These are phyloP conservation scores for Grigorovia transvaalensis DNA, from an alignment of 805 yeast species.

Conservation along the genomic window DNA sequence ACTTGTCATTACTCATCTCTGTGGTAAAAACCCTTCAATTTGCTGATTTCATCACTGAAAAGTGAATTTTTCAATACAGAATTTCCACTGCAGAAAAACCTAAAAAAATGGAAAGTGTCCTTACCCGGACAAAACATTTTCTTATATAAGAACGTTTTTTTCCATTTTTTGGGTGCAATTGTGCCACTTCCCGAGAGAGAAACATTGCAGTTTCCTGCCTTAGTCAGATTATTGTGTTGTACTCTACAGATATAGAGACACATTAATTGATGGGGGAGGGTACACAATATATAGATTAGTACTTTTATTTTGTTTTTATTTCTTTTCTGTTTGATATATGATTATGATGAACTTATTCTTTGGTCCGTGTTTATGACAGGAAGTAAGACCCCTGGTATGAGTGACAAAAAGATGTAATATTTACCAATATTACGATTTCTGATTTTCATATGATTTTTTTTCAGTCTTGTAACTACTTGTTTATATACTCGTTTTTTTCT, in stretches of 20 bases:
- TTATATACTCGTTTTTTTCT: neutral
- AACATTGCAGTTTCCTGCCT: too few relatives aligned
- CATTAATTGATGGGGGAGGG: too few relatives aligned
- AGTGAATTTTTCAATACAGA: too few relatives aligned
- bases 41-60: too few relatives aligned
- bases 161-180: too few relatives aligned
- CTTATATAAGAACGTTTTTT: neutral
- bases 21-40: too few relatives aligned
- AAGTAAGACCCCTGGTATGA: conserved; percentile 93
- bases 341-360: conserved; percentile 10
- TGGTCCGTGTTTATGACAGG: conserved; percentile 54
- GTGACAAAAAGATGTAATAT: conserved; percentile 44
- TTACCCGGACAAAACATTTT: neutral
- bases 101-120: too few relatives aligned
- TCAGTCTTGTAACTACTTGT: neutral
- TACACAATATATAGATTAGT: too few relatives aligned
- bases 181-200: too few relatives aligned
- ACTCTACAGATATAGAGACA: too few relatives aligned
- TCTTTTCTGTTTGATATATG: neutral
- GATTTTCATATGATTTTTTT: conserved; percentile 8
- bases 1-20: conserved; percentile 32
- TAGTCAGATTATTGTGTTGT: too few relatives aligned
- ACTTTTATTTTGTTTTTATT: too few relatives aligned
- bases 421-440: conserved; percentile 32
- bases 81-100: neutral